phyloP scores from a whole-genome alignment of 495 filamentous ascomycete genomes.

The Lasiosphaeria hispida region DNA sequence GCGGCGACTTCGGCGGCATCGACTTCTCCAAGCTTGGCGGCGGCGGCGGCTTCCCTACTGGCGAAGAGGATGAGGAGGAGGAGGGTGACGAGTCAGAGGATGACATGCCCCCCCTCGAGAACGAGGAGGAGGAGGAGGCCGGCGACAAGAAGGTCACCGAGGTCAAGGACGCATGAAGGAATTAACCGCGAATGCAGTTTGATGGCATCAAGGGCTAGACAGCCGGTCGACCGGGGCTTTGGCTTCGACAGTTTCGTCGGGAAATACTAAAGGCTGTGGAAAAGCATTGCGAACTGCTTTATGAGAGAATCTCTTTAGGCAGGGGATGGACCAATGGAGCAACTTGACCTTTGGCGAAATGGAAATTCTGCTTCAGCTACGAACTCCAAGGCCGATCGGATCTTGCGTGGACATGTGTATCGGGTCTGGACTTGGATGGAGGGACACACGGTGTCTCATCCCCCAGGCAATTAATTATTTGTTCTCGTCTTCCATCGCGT shows the following conservation, averaged over 20 bases:
- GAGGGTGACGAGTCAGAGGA: slow-evolving; percentile 59
- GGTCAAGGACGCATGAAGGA: slow-evolving; percentile 7
- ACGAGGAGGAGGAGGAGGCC: slow-evolving; percentile 47
- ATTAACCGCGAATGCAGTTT: neutral
- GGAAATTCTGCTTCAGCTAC: too few species aligned
- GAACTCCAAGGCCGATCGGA: too few species aligned
- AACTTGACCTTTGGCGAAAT: too few species aligned
- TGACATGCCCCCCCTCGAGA: slow-evolving; percentile 42
- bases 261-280: neutral
- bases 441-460: neutral
- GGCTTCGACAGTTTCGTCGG: too few species aligned
- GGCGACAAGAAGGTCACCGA: neutral
- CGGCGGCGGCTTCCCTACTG: slow-evolving; percentile 50
- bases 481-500: neutral
- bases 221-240: neutral
- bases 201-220: too few species aligned
- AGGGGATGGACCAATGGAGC: neutral
- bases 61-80: slow-evolving; percentile 58
- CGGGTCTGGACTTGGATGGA: neutral
- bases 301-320: neutral
- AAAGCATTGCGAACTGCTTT: neutral
- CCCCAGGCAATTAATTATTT: slow-evolving; percentile 9
- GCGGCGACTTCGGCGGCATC: slow-evolving; percentile 65
- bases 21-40: slow-evolving; percentile 92
- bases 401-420: too few species aligned